Conservation (phyloP, 805 yeast species). For the Tanozyma kutaoensis region DNA sequence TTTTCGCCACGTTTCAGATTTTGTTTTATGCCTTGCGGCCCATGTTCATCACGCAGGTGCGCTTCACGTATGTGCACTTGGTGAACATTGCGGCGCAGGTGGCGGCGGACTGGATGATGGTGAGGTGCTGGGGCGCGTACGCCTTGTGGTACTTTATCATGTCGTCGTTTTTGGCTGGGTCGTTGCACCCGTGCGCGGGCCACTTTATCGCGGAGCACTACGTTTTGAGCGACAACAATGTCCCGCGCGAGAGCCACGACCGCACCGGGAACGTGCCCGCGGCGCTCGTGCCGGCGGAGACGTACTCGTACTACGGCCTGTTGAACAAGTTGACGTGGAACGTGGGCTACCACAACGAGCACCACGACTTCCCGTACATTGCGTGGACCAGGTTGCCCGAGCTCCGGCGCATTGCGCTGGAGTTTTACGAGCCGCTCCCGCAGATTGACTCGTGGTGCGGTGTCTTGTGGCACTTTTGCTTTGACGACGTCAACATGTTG, state of each 20-base stretch:
- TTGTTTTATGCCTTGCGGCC: conserved; percentile 86
- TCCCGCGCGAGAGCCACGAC: conserved; percentile 16
- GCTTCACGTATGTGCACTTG: conserved; percentile 63
- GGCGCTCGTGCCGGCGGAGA: conserved; percentile 48
- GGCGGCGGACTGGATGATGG: conserved; percentile 41
- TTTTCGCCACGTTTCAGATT: conserved; percentile 82
- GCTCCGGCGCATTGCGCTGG: conserved; percentile 54
- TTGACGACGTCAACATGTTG: conserved; percentile 52
- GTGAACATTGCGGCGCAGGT: conserved; percentile 54
- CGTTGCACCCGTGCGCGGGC: conserved; percentile 88
- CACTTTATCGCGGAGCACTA: conserved; percentile 95
- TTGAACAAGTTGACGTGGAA: conserved; percentile 77
- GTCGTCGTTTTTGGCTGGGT: conserved; percentile 80
- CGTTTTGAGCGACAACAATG: conserved; percentile 42
- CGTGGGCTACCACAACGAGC: conserved; percentile 90
- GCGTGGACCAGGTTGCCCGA: conserved; percentile 77
- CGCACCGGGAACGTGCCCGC: conserved; percentile 11
- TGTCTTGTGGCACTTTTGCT: conserved; percentile 60
- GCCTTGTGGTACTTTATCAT: conserved; percentile 54
- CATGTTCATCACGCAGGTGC: conserved; percentile 66
- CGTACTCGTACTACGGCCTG: conserved; percentile 79
- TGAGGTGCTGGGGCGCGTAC: conserved; percentile 49
- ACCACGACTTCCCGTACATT: conserved; percentile 88
- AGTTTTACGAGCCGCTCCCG: conserved; percentile 75
- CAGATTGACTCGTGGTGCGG: conserved; percentile 65